Base-by-base conservation (phyloP, 805 yeast genomes). In the Yamadazyma insecticola region DNA sequence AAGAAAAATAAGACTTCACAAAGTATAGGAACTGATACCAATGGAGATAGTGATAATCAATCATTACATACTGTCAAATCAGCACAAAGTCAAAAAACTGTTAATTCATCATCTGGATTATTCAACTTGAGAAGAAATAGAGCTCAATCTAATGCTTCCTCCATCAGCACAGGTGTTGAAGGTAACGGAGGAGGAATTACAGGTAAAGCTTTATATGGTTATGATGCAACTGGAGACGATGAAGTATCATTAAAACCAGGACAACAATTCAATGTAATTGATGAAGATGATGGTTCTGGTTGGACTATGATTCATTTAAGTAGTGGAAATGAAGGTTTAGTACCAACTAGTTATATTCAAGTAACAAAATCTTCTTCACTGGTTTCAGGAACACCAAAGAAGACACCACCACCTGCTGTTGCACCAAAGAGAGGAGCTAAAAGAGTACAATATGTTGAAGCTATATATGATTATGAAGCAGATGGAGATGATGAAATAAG, bases 221-320 rank as follows among this genome's bases (percentile, higher is more conserved):
- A 85, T 53, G 55, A 63, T 5, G 78, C 88, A 1, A 57, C 72
- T 8, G 95, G 88, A 3, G 74, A 68, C 15, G 97, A 88, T 49
- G 97, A 92, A 57, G 63, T 78, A 1, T 54, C 75, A 2, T 61
- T 89, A 1, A 32, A 48, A 5, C 70, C 74, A 1, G 88, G 89
- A 8, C 94, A 83, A 18, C 47, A 53, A 1, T 57, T 89, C 24
- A 60, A 60, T 4, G 69, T 90, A 4, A 33, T 79, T 0, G 78
- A 74, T 29, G 60, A 62, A 1, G 97, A 92, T 51, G 89, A 85
- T 40, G 97, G 96, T 0, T 77, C 86, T 12, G 98, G 98, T 0
- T 90, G 98, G 98, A 82, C 95, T 2, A 58, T 63, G 43, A 76
- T 88, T 12, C 40, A 37, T 28, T 28, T 41, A 14, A 45, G 44